Evolutionary conservation across 139 green algal genomes (phyloP), one percentile per base, ranked within the genome.

Genomic region (Coccomyxa sp.): DNA sequence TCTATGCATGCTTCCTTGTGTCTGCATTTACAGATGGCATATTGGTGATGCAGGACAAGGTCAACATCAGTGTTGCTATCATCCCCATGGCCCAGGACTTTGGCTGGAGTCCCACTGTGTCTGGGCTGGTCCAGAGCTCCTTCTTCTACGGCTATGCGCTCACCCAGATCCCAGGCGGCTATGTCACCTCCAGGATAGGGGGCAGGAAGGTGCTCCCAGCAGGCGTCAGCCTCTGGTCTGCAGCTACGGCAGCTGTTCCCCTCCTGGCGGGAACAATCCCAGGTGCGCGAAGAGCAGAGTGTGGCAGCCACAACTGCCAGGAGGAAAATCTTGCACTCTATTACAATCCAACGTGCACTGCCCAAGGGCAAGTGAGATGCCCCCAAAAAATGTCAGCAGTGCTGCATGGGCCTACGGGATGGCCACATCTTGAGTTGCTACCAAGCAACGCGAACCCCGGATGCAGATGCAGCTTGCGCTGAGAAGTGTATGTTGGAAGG

Each of bases 41-140:
- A 22, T 35, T 6, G 24, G n/a, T 14, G n/a, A 27, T 78, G 68
- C 75, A 89, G 81, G 87, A 94, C 86, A 94, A 96, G 82, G 91
- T 98, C 39, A 99, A 99, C 87, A 95, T 99, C 75, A 93, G 83
- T 7, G 88, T 99, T 0, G 95, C 96, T 39, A 96, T 99, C 80
- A 97, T 99, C 44, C 94, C 97, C 7, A 99, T 99, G 95, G 86
- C 93, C 8, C 85, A 91, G 22, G 92, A 99, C 50, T 95, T 97
- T 84, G 93, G 92, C 34, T 99, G 96, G 96, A 88, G 74, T 54
- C 84, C 90, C 27, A 92, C 90, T 33, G 85, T 92, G 2, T 85
- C 88, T 27, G 95, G 95, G 55, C 82, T 99, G 40, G 92, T 99
- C 27, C 96, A 99, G 83, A 92, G 83, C 27, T 89, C 90, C 75